Percentiles rank a stretch among this genome's conserved stretches.
Conservation (phyloP, 345 rosid genomes). For the Populus alba region DNA sequence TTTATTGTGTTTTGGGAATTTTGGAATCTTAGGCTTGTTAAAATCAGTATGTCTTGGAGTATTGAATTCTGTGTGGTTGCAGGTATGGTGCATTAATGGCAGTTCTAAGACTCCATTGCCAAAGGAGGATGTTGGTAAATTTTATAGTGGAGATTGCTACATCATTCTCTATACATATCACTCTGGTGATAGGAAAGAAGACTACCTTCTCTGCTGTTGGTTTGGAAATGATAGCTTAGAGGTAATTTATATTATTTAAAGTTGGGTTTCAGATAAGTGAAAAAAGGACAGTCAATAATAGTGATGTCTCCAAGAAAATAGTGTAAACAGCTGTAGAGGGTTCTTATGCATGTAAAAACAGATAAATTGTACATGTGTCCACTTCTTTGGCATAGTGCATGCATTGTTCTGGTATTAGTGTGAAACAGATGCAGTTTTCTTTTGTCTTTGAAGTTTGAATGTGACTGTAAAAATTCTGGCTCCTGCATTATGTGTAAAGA, state of each 20-base stretch:
- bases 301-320: not conserved
- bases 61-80: slow-evolving; percentile 15
- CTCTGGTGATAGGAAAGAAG: slow-evolving; percentile 96
- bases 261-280: not conserved
- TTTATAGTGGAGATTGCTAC: slow-evolving; percentile 94
- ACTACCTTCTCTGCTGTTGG: slow-evolving; percentile 89
- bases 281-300: not conserved
- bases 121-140: slow-evolving; percentile 85
- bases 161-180: slow-evolving; percentile 82
- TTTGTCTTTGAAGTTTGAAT: not conserved
- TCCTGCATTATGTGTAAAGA: not conserved
- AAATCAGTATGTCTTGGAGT: not conserved
- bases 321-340: not conserved
- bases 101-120: slow-evolving; percentile 70
- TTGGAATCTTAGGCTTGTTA: slow-evolving; percentile 6
- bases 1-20: slow-evolving; percentile 13
- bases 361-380: not conserved
- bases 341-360: not conserved
- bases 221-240: slow-evolving; percentile 82
- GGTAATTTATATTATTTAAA: slow-evolving; percentile 45
- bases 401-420: not conserved
- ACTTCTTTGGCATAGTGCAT: not conserved
- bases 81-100: slow-evolving; percentile 93
- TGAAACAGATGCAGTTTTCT: not conserved
- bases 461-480: not conserved